These are phyloP conservation scores for Mucor ambiguus DNA, from an alignment of 371 early-diverging fungal species.

Conservation along the genomic window DNA sequence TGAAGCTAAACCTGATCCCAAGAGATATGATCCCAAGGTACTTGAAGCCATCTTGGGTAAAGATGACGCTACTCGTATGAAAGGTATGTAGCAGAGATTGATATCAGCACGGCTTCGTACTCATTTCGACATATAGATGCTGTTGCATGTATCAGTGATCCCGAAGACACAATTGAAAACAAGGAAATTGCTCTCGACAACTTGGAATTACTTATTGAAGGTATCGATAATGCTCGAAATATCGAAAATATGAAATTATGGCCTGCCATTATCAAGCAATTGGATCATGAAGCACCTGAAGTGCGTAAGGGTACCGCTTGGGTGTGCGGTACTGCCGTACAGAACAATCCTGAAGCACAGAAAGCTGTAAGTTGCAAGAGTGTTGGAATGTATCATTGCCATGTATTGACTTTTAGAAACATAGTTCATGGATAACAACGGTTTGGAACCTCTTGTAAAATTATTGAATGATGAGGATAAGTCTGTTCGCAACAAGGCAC, in stretches of 20 bases:
- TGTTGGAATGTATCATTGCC: not conserved
- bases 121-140: slow-evolving; percentile 54
- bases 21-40: slow-evolving; percentile 73
- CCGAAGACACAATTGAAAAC: slow-evolving; percentile 64
- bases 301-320: slow-evolving; percentile 82
- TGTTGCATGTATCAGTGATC: slow-evolving; percentile 62
- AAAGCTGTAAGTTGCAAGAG: slow-evolving; percentile 54
- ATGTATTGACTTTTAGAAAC: not conserved
- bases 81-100: slow-evolving; percentile 41
- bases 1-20: slow-evolving; percentile 38
- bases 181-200: slow-evolving; percentile 87
- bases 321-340: slow-evolving; percentile 92
- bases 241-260: slow-evolving; percentile 88
- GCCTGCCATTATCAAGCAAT: slow-evolving; percentile 71
- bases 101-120: not conserved
- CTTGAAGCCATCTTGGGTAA: slow-evolving; percentile 93
- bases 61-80: slow-evolving; percentile 87
- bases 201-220: slow-evolving; percentile 92
- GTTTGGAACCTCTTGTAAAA: slow-evolving; percentile 58
- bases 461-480: slow-evolving; percentile 58
- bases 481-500: slow-evolving; percentile 71
- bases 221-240: slow-evolving; percentile 94
- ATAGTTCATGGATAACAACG: slow-evolving; percentile 67
- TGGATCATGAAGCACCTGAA: slow-evolving; percentile 54
- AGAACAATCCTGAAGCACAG: slow-evolving; percentile 91